These are phyloP conservation scores for Ramaria sp. DNA, from an alignment of 768 basidiomycete genomes.

Conservation along the genomic window DNA sequence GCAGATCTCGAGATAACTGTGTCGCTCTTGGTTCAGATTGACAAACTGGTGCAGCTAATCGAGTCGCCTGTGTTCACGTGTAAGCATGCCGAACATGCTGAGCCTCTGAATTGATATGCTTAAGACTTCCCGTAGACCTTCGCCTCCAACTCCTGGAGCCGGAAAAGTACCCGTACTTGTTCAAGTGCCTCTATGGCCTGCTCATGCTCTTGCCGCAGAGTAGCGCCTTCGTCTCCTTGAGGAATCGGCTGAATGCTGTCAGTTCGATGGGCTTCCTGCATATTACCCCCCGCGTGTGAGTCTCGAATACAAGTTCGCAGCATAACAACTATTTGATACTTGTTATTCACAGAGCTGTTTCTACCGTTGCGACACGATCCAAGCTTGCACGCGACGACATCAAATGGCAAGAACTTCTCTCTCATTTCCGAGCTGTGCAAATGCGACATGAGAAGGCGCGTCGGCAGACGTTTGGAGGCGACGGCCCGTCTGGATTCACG, in stretches of 20 bases:
- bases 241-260: constrained; percentile 90
- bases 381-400: constrained; percentile 82
- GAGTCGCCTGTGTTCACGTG: constrained; percentile 99
- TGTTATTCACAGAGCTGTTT: constrained; percentile 11
- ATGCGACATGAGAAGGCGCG: constrained; percentile 86
- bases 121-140: constrained; percentile 36
- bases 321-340: constrained; percentile 13
- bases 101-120: not conserved
- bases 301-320: constrained; percentile 6
- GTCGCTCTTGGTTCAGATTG: constrained; percentile 86
- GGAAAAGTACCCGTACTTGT: constrained; percentile 90
- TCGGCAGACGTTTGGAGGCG: constrained; percentile 61
- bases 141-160: constrained; percentile 94
- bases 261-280: constrained; percentile 92
- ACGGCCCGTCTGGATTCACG: constrained; percentile 40
- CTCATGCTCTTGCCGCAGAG: constrained; percentile 97
- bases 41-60: constrained; percentile 95
- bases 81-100: constrained; percentile 25
- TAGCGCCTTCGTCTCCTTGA: constrained; percentile 86
- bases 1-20: constrained; percentile 97
- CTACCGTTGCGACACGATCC: constrained; percentile 46
- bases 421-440: constrained; percentile 87
- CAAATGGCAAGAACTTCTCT: constrained; percentile 92
- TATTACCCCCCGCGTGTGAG: constrained; percentile 78
- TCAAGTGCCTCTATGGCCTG: constrained; percentile 95